Evolutionary conservation across 805 yeast genomes (phyloP).

Genomic region (Metschnikowia dekortorum): DNA sequence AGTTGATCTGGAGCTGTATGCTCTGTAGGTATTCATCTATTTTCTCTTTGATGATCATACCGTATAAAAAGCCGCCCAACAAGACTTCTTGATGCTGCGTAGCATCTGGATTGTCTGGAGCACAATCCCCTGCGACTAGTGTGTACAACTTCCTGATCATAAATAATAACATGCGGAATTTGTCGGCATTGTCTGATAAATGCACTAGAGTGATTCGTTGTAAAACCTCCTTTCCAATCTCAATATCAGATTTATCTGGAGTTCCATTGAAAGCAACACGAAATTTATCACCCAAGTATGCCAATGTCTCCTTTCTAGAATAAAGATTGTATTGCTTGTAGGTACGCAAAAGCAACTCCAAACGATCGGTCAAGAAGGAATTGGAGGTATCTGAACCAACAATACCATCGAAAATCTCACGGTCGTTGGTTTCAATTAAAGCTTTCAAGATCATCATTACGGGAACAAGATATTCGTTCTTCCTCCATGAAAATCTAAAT

Average conservation of each 20-base stretch:
- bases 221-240: constrained; percentile 84
- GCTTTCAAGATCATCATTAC: constrained; percentile 92
- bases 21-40: constrained; percentile 85
- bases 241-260: constrained; percentile 81
- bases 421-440: constrained; percentile 81
- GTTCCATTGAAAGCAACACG: constrained; percentile 89
- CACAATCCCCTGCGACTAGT: constrained; percentile 92
- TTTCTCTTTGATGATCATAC: constrained; percentile 95
- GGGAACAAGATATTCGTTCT: constrained; percentile 91
- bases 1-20: constrained; percentile 67
- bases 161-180: constrained; percentile 81
- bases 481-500: constrained; percentile 94
- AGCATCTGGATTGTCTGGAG: constrained; percentile 98
- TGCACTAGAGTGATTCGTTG: constrained; percentile 86
- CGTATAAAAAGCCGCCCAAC: constrained; percentile 92
- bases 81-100: constrained; percentile 97
- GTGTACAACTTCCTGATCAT: constrained; percentile 95
- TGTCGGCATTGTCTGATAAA: constrained; percentile 66
- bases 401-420: constrained; percentile 94
- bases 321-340: constrained; percentile 77
- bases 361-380: constrained; percentile 96
- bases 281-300: constrained; percentile 93
- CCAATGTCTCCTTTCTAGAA: constrained; percentile 83
- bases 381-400: constrained; percentile 83
- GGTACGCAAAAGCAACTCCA: constrained; percentile 85